These are phyloP conservation scores for Hygrocybe coccinea DNA, from an alignment of 768 basidiomycete species.

Conservation along the genomic window DNA sequence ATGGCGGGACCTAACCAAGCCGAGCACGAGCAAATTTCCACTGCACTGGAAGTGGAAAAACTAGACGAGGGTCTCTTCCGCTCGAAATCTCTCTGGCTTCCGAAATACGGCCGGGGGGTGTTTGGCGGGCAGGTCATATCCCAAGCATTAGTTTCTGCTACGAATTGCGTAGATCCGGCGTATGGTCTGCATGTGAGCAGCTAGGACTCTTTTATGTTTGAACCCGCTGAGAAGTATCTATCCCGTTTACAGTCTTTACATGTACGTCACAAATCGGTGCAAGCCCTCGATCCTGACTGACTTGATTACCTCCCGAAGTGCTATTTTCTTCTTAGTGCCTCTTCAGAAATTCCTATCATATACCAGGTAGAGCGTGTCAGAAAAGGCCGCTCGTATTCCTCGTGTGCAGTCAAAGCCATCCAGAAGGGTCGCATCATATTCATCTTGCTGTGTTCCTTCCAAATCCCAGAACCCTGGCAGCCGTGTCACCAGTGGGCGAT, in stretches of 20 bases:
- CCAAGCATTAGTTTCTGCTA: slow-evolving; percentile 78
- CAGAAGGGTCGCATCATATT: slow-evolving; percentile 47
- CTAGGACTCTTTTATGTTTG: slow-evolving; percentile 1
- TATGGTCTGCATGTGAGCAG: slow-evolving; percentile 74
- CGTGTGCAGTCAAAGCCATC: slow-evolving; percentile 57
- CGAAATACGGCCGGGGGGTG: slow-evolving; percentile 59
- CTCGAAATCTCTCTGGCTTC: slow-evolving; percentile 68
- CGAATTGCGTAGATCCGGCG: slow-evolving; percentile 60
- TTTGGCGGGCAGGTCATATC: slow-evolving; percentile 91
- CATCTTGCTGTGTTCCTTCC: slow-evolving; percentile 77
- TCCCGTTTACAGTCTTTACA: slow-evolving; percentile 15
- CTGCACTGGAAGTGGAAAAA: slow-evolving; percentile 71
- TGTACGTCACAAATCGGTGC: slow-evolving; percentile 6
- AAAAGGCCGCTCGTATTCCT: slow-evolving; percentile 69
- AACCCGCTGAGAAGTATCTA: slow-evolving; percentile 4
- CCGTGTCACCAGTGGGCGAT: slow-evolving; percentile 63
- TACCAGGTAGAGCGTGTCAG: slow-evolving; percentile 75
- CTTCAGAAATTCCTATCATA: slow-evolving; percentile 65
- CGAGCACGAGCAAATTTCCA: slow-evolving; percentile 55
- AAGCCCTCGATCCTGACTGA: slow-evolving; percentile 3
- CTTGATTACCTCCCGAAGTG: slow-evolving; percentile 42
- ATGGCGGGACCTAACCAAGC: slow-evolving; percentile 45
- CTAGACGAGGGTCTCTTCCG: slow-evolving; percentile 75
- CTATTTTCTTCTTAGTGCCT: slow-evolving; percentile 76
- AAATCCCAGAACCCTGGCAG: slow-evolving; percentile 73